Percentiles rank a stretch among this genome's conserved stretches.
Conservation (phyloP, 192 early-diverging fungal genomes). For the Kappamyces sp. region DNA sequence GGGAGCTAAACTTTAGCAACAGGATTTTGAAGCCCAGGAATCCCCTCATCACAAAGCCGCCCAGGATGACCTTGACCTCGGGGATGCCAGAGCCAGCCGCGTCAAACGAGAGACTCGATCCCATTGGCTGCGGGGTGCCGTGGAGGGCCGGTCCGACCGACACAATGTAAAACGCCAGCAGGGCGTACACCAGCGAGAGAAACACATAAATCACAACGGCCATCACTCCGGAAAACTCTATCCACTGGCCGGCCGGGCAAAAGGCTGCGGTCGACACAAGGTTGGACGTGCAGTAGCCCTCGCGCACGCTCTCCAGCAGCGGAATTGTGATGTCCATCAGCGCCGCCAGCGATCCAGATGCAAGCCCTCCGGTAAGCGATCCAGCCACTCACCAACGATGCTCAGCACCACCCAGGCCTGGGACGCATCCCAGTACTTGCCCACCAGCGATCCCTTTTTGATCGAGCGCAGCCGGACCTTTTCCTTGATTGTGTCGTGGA, state of each 20-base stretch:
- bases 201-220: conserved; percentile 10
- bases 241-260: background rate
- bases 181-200: background rate
- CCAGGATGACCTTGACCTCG: conserved; percentile 87
- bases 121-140: background rate
- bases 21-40: conserved; percentile 81
- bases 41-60: conserved; percentile 86
- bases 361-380: conserved; percentile 7
- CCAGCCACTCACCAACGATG: conserved; percentile 14
- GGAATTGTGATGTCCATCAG: conserved; percentile 14
- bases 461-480: conserved; percentile 50
- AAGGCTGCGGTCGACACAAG: conserved; percentile 10
- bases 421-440: conserved; percentile 19
- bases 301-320: conserved; percentile 8
- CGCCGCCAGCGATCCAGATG: conserved; percentile 16
- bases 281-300: conserved; percentile 16
- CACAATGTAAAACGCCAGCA: conserved; percentile 5
- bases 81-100: conserved; percentile 64
- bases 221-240: background rate
- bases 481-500: conserved; percentile 83
- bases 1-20: conserved; percentile 72
- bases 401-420: conserved; percentile 29
- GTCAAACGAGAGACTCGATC: conserved; percentile 20
- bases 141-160: conserved; percentile 10
- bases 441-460: conserved; percentile 1